Conservation (phyloP, 1,139 yeast genomes). For the Yamadazyma mexicana region DNA sequence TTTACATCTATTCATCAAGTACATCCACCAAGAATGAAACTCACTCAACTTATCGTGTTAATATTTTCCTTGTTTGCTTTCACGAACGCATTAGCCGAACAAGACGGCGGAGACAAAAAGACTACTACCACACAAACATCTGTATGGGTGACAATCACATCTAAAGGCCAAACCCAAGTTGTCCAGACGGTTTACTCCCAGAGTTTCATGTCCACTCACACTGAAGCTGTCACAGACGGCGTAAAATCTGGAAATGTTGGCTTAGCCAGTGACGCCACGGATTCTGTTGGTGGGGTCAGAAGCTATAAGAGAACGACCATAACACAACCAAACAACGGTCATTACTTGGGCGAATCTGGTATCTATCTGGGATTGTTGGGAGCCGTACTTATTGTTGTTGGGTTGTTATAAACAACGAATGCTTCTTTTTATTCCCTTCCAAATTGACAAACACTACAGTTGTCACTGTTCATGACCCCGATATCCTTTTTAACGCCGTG, state of each 20-base stretch:
- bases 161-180: conserved; percentile 29
- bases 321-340: conserved; percentile 9
- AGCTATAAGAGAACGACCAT: conserved; percentile 27
- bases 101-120: conserved; percentile 19
- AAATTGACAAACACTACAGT: too few species aligned
- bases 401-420: conserved; percentile 1
- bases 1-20: neutral
- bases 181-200: conserved; percentile 32
- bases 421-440: neutral
- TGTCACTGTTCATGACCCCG: too few species aligned
- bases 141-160: conserved; percentile 39
- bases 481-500: too few species aligned
- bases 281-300: conserved; percentile 36
- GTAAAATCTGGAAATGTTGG: conserved; percentile 36
- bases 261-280: conserved; percentile 27
- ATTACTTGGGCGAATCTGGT: neutral
- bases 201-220: conserved; percentile 27
- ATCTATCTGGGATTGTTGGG: conserved; percentile 11
- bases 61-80: conserved; percentile 11
- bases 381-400: conserved; percentile 4
- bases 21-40: conserved; percentile 12
- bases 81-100: conserved; percentile 23
- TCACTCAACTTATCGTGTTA: conserved; percentile 8
- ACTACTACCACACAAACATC: conserved; percentile 20
- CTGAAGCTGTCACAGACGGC: conserved; percentile 21